Conservation (phyloP, 352 stramenopile genomes). For the Phytophthora cajani region DNA sequence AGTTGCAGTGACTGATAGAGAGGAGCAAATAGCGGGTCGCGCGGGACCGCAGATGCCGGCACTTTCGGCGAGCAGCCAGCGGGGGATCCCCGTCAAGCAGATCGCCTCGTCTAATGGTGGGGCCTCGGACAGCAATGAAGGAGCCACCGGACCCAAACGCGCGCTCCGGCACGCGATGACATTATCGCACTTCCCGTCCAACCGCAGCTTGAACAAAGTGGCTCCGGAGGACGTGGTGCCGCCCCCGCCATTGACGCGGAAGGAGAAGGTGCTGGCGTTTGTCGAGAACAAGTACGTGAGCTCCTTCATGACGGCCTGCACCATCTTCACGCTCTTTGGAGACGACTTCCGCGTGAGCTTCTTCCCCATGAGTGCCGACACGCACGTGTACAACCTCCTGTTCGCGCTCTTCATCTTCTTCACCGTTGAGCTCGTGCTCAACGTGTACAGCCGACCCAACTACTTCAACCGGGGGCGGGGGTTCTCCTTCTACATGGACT, state of each 20-base stretch:
- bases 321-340: conserved; percentile 89
- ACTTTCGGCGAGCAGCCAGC: conserved; percentile 37
- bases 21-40: conserved; percentile 35
- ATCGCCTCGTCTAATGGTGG: conserved; percentile 9
- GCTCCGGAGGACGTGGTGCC: conserved; percentile 58
- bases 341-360: conserved; percentile 84
- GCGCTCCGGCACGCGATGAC: conserved; percentile 43
- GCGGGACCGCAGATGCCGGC: conserved; percentile 42
- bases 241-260: conserved; percentile 39
- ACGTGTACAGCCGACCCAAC: conserved; percentile 73
- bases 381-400: conserved; percentile 77
- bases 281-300: conserved; percentile 81
- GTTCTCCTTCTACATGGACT: conserved; percentile 94
- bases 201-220: conserved; percentile 72
- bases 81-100: conserved; percentile 37
- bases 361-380: conserved; percentile 71
- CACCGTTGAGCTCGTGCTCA: conserved; percentile 64
- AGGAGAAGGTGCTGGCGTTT: conserved; percentile 55
- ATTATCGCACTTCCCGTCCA: conserved; percentile 46
- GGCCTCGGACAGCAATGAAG: conserved; percentile 22
- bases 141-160: conserved; percentile 31
- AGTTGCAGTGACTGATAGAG: conserved; percentile 35
- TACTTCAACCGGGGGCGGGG: conserved; percentile 81
- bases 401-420: conserved; percentile 86
- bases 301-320: conserved; percentile 71